phyloP scores from a whole-genome alignment of 1,139 yeast genomes.

The Yamadazyma dushanensis region DNA sequence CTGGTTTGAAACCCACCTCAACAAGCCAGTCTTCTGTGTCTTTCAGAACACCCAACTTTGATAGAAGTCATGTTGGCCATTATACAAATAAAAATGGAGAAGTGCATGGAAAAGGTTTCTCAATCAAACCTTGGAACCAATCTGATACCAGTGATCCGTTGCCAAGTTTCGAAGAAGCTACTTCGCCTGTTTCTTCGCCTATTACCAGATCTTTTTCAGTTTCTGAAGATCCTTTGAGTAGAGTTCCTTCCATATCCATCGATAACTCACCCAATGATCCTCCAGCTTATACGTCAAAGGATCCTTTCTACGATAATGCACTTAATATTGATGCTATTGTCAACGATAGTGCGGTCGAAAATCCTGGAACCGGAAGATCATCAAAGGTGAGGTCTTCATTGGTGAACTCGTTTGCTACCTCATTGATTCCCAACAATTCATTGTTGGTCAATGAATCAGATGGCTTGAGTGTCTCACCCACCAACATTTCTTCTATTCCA shows the following conservation, averaged over 20 bases:
- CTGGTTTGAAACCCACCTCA: conserved; percentile 1
- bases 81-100: conserved; percentile 12
- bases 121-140: conserved; percentile 31
- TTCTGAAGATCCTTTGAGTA: conserved; percentile 33
- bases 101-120: conserved; percentile 32
- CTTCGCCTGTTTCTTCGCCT: conserved; percentile 32
- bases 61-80: conserved; percentile 11
- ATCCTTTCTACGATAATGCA: conserved; percentile 4
- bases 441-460: background rate
- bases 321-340: conserved; percentile 27
- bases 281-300: conserved; percentile 28
- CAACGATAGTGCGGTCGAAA: conserved; percentile 11
- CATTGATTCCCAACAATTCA: conserved; percentile 1
- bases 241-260: conserved; percentile 34
- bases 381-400: conserved; percentile 18
- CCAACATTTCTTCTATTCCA: conserved; percentile 7
- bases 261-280: conserved; percentile 24
- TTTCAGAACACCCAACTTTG: conserved; percentile 39
- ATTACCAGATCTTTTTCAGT: conserved; percentile 35
- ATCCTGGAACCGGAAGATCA: conserved; percentile 5
- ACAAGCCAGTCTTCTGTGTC: conserved; percentile 14
- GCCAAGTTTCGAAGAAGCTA: conserved; percentile 65
- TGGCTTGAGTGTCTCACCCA: conserved; percentile 7
- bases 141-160: conserved; percentile 30
- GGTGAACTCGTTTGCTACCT: conserved; percentile 19